Base-by-base conservation (phyloP, 2,329 filamentous ascomycete species). In the Fusarium protoensiforme region DNA sequence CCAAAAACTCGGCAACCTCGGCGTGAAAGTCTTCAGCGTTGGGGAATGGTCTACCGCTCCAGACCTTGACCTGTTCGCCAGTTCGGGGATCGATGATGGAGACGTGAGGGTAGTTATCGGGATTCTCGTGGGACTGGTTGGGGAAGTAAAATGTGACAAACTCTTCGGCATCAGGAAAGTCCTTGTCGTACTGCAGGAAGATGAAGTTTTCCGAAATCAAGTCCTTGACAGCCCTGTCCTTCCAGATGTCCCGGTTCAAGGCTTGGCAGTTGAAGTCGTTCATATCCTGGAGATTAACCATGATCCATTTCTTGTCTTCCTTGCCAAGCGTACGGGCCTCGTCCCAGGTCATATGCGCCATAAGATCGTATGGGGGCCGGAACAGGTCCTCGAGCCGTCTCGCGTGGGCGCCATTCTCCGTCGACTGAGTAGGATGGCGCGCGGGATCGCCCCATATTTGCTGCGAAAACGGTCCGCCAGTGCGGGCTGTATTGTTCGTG, bases 211-310 rank as follows among this genome's bases (percentile, higher is more conserved):
- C 96, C 77, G 90, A 90, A 33, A 99, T 87, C 1, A 97, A 90
- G n/a, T 93, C 91, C 77, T 89, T 90, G 65, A 99, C 91, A 3
- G 91, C 88, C 20, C 89, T 83, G 76, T 98, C 93, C 83, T 98
- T 98, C 96, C 96, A 99, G 62, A 98, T 91, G 80, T 99, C 96
- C 51, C 96, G 90, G 80, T 99, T 99, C 20, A 99, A 86, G 4
- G 94, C 89, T 81, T 99, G 96, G 82, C 96, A 99, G 82, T 96
- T 93, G 81, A 99, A 99, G 78, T 98, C 92, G 38, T 93, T 93
- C 74, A 94, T 91, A 80, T 99, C 95, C 83, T 99, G 96, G 18
- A 99, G 91, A 80, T 99, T 98, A 71, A 98, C 94, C 75, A 99
- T 83, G 56, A 99, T 89, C 96, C 96, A 99, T 82, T 97, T 98